These are phyloP conservation scores for Penicillium goetzii DNA, from an alignment of 495 filamentous ascomycete species.

Conservation along the genomic window DNA sequence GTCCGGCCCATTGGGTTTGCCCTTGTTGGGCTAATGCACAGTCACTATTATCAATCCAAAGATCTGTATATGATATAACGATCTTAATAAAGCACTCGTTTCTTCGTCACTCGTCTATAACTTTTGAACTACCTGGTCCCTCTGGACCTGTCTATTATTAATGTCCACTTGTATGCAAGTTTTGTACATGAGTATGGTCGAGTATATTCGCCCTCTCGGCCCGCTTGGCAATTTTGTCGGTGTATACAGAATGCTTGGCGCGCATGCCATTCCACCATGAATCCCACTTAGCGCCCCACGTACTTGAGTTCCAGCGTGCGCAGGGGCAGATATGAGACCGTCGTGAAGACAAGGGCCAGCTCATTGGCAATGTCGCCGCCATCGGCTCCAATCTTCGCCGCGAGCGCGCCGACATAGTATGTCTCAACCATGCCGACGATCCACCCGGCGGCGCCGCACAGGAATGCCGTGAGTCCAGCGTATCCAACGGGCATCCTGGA, in stretches of 20 bases:
- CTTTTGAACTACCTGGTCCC: neutral
- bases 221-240: neutral
- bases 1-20: neutral
- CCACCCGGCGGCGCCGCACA: conserved; percentile 40
- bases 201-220: neutral
- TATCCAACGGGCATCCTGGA: conserved; percentile 37
- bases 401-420: conserved; percentile 37
- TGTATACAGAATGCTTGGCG: conserved; percentile 8
- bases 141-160: neutral
- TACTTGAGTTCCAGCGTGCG: conserved; percentile 35
- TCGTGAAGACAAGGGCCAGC: conserved; percentile 32
- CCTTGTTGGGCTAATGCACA: conserved; percentile 18
- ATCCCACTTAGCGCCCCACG: conserved; percentile 28
- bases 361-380: conserved; percentile 39
- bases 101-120: neutral
- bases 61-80: conserved; percentile 4
- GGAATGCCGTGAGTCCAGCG: conserved; percentile 36
- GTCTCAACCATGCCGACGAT: conserved; percentile 47
- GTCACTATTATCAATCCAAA: neutral
- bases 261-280: conserved; percentile 2
- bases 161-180: neutral
- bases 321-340: conserved; percentile 27
- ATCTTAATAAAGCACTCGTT: conserved; percentile 12
- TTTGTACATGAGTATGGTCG: neutral
- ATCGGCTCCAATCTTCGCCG: conserved; percentile 27